Evolutionary conservation across 169 alveolate species (phyloP), one percentile per base, ranked within the genome.

Genomic region (Plasmodium coatneyi): DNA sequence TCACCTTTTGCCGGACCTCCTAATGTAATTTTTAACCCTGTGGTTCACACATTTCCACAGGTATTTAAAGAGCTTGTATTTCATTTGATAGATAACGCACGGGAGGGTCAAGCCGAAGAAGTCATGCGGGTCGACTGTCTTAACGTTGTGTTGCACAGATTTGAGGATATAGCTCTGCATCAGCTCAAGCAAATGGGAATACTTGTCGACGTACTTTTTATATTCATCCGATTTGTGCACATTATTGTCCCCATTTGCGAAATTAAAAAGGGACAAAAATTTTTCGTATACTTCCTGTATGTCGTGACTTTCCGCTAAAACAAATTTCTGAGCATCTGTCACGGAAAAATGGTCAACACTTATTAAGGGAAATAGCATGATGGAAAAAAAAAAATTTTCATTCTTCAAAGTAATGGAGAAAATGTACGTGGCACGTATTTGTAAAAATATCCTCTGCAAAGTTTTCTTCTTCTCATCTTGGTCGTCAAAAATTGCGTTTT

Each of bases 31-130:
- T 2, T 5, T 78, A 60, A 87, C 79, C 71, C 49, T 87, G 34
- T 28, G 9, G 25, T 43, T 87, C 52, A 87, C 30, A 76, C 39
- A 32, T 39, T 78, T 80, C 86, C 87, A 87, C 71, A 87, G 25
- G 49, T 36, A 87, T 79, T 87, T 87, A 41, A 87, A 87, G 39
- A 87, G 81, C 36, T 79, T 76, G 71, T 87, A 87, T 87, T 87
- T 87, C 28, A 87, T 71, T 36, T 87, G 93, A 41, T 87, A 87
- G 6, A 78, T 46, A 72, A 87, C 89, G 36, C 93, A 87, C n/a
- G 93, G 93, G 41, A 72, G 49, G 10, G 93, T 87, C 82, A 87
- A 79, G 9, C 93, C 93, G 71, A 87, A 87, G 78, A 87, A 87
- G 83, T 36, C 30, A 41, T 87, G 93, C 0, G 82, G 72, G 70